Evolutionary conservation across 2,329 filamentous ascomycete species (phyloP).

Genomic region (Xylaria sp.): DNA sequence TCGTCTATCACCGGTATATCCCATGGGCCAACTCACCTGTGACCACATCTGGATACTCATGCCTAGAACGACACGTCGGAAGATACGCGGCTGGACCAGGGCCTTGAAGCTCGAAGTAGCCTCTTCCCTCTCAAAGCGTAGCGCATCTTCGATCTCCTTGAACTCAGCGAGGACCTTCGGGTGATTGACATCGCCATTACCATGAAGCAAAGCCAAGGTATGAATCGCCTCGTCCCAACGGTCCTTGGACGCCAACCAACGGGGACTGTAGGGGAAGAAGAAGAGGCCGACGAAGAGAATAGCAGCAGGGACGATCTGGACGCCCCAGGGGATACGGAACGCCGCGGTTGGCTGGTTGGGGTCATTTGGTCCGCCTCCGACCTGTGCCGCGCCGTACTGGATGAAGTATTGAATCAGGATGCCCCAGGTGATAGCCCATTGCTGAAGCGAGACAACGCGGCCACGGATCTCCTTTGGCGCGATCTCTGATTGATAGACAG

Average conservation of each 20-base stretch:
- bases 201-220: constrained; percentile 69
- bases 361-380: constrained; percentile 63
- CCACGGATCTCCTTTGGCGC: constrained; percentile 68
- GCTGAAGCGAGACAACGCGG: constrained; percentile 71
- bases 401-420: constrained; percentile 75
- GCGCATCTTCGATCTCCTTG: constrained; percentile 67
- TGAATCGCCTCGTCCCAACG: constrained; percentile 72
- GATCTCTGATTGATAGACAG: constrained; percentile 76
- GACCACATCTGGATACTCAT: constrained; percentile 70
- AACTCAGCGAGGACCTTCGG: constrained; percentile 72
- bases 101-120: constrained; percentile 61
- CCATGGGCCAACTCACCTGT: constrained; percentile 51
- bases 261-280: constrained; percentile 72
- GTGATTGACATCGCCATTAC: constrained; percentile 64
- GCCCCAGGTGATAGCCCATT: constrained; percentile 78
- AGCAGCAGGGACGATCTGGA: constrained; percentile 67
- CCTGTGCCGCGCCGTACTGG: constrained; percentile 70
- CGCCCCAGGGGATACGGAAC: constrained; percentile 71
- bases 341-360: constrained; percentile 62
- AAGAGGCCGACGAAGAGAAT: constrained; percentile 66
- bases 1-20: neutral
- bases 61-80: constrained; percentile 67
- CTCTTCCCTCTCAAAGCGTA: constrained; percentile 65
- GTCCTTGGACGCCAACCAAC: constrained; percentile 76
- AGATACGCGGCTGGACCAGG: constrained; percentile 62